Evolutionary conservation across 2,329 filamentous ascomycete genomes (phyloP).

Genomic region (Trichophaea hybrida): DNA sequence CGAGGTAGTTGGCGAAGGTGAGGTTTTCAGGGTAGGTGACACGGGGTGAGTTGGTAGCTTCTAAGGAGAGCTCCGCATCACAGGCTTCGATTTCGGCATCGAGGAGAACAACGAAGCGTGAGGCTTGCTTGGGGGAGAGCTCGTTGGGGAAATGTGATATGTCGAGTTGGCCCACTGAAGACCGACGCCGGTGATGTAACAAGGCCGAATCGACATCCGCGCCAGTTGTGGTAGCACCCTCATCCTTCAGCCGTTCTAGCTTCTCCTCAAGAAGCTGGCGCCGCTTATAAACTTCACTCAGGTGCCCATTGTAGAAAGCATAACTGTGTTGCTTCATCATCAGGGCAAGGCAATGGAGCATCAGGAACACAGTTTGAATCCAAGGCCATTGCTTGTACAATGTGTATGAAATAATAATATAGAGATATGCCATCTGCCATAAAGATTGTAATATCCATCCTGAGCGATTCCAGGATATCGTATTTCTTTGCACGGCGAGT

Average conservation of each 20-base stretch:
- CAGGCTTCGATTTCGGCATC: slow-evolving; percentile 52
- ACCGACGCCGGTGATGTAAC: slow-evolving; percentile 33
- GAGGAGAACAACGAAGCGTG: slow-evolving; percentile 50
- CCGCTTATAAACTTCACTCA: slow-evolving; percentile 43
- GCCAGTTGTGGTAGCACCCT: neutral
- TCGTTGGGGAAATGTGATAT: slow-evolving; percentile 29
- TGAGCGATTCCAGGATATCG: slow-evolving; percentile 49
- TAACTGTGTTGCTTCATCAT: slow-evolving; percentile 77
- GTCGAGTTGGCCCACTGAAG: neutral
- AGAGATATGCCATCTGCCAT: slow-evolving; percentile 55
- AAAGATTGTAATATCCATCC: slow-evolving; percentile 64
- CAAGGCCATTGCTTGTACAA: slow-evolving; percentile 63
- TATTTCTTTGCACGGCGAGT: slow-evolving; percentile 43
- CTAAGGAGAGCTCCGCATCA: slow-evolving; percentile 50
- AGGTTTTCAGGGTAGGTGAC: slow-evolving; percentile 56
- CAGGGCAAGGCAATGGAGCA: slow-evolving; percentile 59
- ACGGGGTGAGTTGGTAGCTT: slow-evolving; percentile 33
- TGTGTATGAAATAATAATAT: slow-evolving; percentile 48
- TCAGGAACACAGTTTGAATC: slow-evolving; percentile 68
- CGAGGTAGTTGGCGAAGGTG: slow-evolving; percentile 48
- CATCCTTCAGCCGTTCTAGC: slow-evolving; percentile 7
- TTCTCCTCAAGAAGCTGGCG: slow-evolving; percentile 34
- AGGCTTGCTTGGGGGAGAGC: slow-evolving; percentile 47
- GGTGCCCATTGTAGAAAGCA: slow-evolving; percentile 62
- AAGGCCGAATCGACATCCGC: slow-evolving; percentile 35